Conservation (phyloP, 805 yeast species). For the Saturnispora ahearnii region DNA sequence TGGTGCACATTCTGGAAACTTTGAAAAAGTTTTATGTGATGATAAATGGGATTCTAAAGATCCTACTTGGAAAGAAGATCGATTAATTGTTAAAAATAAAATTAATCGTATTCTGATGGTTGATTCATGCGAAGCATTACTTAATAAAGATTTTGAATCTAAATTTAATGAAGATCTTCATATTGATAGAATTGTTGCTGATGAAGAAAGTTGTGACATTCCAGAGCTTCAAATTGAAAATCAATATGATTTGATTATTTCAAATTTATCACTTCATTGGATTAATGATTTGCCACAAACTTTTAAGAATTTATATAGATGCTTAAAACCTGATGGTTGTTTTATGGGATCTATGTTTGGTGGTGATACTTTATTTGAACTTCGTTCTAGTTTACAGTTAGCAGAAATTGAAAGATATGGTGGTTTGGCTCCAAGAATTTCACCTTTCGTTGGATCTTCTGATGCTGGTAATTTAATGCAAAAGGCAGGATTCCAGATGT, state of each 20-base stretch:
- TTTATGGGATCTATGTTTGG: conserved; percentile 76
- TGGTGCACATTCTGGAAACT: conserved; percentile 65
- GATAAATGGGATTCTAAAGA: conserved; percentile 28
- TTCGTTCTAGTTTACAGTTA: conserved; percentile 68
- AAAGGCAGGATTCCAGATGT: conserved; percentile 67
- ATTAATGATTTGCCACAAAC: conserved; percentile 72
- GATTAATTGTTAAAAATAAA: conserved; percentile 41
- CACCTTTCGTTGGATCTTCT: conserved; percentile 70
- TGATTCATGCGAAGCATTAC: conserved; percentile 48
- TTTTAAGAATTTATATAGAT: conserved; percentile 43
- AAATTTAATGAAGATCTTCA: conserved; percentile 37
- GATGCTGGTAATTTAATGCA: conserved; percentile 69
- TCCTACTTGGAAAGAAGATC: conserved; percentile 42
- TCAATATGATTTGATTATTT: conserved; percentile 58
- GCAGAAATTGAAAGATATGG: conserved; percentile 77
- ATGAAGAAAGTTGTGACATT: conserved; percentile 55
- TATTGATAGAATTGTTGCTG: conserved; percentile 45
- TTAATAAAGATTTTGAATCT: conserved; percentile 42
- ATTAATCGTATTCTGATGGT: conserved; percentile 52
- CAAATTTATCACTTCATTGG: conserved; percentile 76
- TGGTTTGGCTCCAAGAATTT: conserved; percentile 71
- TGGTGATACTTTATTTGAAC: conserved; percentile 77
- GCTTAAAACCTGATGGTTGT: conserved; percentile 71
- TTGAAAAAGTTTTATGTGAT: conserved; percentile 29
- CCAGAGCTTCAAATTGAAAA: conserved; percentile 31